These are phyloP conservation scores for Cardamine chenopodiifolia DNA, from an alignment of 345 rosid species.

Conservation along the genomic window DNA sequence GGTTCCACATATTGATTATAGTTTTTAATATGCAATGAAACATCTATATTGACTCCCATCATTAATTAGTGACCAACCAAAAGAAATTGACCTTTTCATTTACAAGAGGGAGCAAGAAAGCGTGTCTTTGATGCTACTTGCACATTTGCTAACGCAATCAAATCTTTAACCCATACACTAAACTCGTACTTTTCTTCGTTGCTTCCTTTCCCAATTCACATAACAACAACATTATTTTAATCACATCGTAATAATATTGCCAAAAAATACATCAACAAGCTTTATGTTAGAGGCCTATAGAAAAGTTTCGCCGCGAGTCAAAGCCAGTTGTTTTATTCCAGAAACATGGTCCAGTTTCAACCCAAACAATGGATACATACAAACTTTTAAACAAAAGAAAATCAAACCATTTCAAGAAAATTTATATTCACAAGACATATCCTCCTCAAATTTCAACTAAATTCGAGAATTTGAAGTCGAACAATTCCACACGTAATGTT, in stretches of 20 bases:
- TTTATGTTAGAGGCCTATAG: neutral
- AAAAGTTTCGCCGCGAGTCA: constrained; percentile 11
- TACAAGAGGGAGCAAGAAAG: constrained; percentile 17
- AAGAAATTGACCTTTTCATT: constrained; percentile 33
- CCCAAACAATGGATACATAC: constrained; percentile 30
- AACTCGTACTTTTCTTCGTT: constrained; percentile 38
- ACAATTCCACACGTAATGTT: constrained; percentile 35
- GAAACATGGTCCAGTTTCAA: constrained; percentile 24
- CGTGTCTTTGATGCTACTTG: constrained; percentile 36
- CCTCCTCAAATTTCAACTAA: constrained; percentile 19
- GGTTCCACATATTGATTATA: constrained; percentile 35
- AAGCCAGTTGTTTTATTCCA: constrained; percentile 30
- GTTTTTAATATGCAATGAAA: constrained; percentile 9
- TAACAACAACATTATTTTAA: neutral
- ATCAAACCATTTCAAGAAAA: neutral
- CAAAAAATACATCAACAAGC: neutral
- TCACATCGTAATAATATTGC: constrained; percentile 1
- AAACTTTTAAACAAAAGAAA: neutral
- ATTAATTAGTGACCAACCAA: constrained; percentile 41
- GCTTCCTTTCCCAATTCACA: constrained; percentile 25
- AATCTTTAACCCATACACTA: constrained; percentile 40
- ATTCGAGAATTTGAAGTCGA: constrained; percentile 33
- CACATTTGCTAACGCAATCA: constrained; percentile 37
- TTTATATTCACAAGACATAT: constrained; percentile 17
- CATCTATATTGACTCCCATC: constrained; percentile 23